A percentile compares a stretch with the other conserved stretches of the same genome.
Conservation (phyloP, 2,329 filamentous ascomycete species). For the Bipolaris gigantea region DNA sequence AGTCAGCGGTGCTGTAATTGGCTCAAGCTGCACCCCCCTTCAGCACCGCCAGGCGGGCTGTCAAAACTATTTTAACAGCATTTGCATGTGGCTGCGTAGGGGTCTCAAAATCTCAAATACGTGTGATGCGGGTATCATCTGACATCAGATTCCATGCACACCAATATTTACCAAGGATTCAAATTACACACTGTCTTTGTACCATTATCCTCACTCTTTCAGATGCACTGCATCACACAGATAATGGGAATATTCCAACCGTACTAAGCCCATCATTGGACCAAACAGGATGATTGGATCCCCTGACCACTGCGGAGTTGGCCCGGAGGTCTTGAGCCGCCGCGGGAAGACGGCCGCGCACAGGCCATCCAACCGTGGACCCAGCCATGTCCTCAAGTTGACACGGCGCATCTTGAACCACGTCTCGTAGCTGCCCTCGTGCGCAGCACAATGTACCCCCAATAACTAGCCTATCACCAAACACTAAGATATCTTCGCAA, state of each 20-base stretch:
- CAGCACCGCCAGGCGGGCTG: too few relatives aligned
- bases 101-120: background rate
- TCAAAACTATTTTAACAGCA: too few relatives aligned
- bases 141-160: background rate
- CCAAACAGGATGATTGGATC: background rate
- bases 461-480: background rate
- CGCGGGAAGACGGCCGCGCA: background rate
- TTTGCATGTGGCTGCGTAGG: conserved; percentile 3
- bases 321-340: conserved; percentile 6
- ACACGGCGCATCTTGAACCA: conserved; percentile 8
- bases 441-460: conserved; percentile 1
- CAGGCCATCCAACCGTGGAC: conserved; percentile 7
- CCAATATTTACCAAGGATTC: background rate
- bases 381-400: conserved; percentile 10
- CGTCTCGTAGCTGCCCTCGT: background rate
- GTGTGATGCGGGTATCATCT: background rate
- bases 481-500: background rate
- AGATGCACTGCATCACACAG: background rate
- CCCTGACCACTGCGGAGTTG: conserved; percentile 4
- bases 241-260: too few relatives aligned
- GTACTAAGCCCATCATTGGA: background rate
- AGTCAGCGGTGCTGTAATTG: too few relatives aligned
- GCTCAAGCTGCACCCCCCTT: too few relatives aligned
- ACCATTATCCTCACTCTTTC: too few relatives aligned
- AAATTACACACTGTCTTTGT: background rate